These are phyloP conservation scores for Exophiala sideris DNA, from an alignment of 2,329 filamentous ascomycete genomes.

Conservation along the genomic window DNA sequence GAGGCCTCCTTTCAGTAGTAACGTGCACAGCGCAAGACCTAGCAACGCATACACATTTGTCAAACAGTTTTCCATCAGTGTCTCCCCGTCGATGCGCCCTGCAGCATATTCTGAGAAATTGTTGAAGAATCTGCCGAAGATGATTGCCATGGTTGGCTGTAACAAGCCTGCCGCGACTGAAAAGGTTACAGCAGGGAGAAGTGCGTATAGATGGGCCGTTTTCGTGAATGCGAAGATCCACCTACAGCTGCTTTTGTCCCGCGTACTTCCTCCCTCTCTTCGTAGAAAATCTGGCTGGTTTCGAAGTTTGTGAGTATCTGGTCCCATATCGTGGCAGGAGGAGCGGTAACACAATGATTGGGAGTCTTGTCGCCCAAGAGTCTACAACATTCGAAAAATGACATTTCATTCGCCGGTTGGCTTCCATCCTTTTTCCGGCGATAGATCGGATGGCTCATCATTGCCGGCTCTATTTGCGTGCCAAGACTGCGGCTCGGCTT, in stretches of 20 bases:
- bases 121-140: slow-evolving; percentile 74
- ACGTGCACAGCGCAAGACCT: slow-evolving; percentile 61
- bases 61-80: slow-evolving; percentile 56
- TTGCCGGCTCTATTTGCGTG: neutral
- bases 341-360: too few relatives aligned
- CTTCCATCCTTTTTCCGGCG: neutral
- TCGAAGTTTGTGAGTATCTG: neutral
- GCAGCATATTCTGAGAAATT: slow-evolving; percentile 64
- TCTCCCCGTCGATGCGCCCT: slow-evolving; percentile 47
- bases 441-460: neutral
- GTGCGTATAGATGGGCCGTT: slow-evolving; percentile 53
- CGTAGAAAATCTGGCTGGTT: neutral
- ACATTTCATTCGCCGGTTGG: too few relatives aligned
- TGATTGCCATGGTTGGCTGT: slow-evolving; percentile 63
- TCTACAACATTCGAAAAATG: too few relatives aligned
- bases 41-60: slow-evolving; percentile 62
- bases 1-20: slow-evolving; percentile 64
- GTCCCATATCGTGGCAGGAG: neutral
- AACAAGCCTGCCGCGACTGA: slow-evolving; percentile 60
- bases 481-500: slow-evolving; percentile 19
- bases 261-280: neutral
- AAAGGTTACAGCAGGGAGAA: slow-evolving; percentile 55
- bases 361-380: too few relatives aligned
- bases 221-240: slow-evolving; percentile 71
- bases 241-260: slow-evolving; percentile 39